Conservation (phyloP, 495 filamentous ascomycete species). For the Penicillium salamii region DNA sequence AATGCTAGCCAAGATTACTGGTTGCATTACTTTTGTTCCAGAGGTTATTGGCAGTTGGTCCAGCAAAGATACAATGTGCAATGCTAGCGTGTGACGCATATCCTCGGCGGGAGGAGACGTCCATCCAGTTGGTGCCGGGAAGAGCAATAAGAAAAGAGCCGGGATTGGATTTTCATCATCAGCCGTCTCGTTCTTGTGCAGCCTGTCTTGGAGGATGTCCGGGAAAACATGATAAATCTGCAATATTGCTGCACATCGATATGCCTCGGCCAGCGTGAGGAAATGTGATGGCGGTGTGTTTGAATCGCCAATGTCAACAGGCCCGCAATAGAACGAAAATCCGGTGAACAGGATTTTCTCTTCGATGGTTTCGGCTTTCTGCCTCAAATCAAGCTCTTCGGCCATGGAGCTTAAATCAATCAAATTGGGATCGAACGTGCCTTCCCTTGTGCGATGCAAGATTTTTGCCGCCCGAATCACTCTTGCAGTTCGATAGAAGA, state of each 20-base stretch:
- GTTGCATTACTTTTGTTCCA: constrained; percentile 25
- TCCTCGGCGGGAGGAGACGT: constrained; percentile 11
- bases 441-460: constrained; percentile 9
- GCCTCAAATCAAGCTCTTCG: constrained; percentile 19
- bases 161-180: constrained; percentile 6
- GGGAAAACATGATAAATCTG: constrained; percentile 29
- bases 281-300: constrained; percentile 26
- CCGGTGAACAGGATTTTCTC: constrained; percentile 21
- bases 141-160: constrained; percentile 19
- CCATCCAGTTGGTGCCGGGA: neutral
- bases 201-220: constrained; percentile 18
- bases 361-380: constrained; percentile 19
- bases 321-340: constrained; percentile 22
- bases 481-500: constrained; percentile 23
- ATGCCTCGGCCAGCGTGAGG: constrained; percentile 23
- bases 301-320: constrained; percentile 23
- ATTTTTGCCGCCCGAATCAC: constrained; percentile 18
- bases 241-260: constrained; percentile 23
- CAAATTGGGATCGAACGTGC: constrained; percentile 9
- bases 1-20: constrained; percentile 20
- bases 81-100: constrained; percentile 16
- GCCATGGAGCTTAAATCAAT: constrained; percentile 20
- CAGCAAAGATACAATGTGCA: constrained; percentile 25
- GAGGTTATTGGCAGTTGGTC: constrained; percentile 23
- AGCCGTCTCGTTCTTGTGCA: constrained; percentile 7